phyloP scores from a whole-genome alignment of 2,329 filamentous ascomycete genomes.

The Lecanicillium sp. region DNA sequence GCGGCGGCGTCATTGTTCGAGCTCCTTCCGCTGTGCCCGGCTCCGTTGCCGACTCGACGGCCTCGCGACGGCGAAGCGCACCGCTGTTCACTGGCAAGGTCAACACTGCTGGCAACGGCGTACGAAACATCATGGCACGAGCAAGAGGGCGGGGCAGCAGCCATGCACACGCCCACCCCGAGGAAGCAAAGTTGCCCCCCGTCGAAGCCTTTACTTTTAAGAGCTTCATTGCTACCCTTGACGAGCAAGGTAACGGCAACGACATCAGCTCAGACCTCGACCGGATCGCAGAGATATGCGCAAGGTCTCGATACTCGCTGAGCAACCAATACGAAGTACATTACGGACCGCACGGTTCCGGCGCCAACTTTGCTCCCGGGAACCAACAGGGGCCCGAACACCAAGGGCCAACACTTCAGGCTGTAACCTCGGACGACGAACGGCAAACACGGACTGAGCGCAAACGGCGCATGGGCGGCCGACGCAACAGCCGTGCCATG shows the following conservation, averaged over 20 bases:
- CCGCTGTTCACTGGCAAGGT: conserved; percentile 25
- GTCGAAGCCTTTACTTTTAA: conserved; percentile 59
- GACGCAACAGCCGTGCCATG: conserved; percentile 47
- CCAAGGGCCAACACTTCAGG: conserved; percentile 49
- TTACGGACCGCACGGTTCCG: conserved; percentile 53
- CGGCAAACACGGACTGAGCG: conserved; percentile 28
- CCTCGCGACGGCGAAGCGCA: conserved; percentile 18
- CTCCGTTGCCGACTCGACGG: conserved; percentile 15
- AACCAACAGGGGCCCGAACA: conserved; percentile 18
- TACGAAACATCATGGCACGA: conserved; percentile 26
- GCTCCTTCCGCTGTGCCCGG: background rate
- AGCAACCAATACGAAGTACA: conserved; percentile 63
- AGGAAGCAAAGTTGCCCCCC: conserved; percentile 45
- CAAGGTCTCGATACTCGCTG: conserved; percentile 54
- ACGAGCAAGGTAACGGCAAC: conserved; percentile 31
- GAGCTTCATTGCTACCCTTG: conserved; percentile 52
- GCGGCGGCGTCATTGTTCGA: conserved; percentile 20
- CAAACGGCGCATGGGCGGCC: conserved; percentile 31
- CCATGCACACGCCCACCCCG: conserved; percentile 8
- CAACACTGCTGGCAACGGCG: conserved; percentile 30
- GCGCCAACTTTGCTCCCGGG: conserved; percentile 35
- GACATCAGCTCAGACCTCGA: conserved; percentile 53
- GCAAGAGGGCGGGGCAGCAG: conserved; percentile 5
- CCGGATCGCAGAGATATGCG: conserved; percentile 60
- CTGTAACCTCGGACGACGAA: conserved; percentile 50